phyloP scores from a whole-genome alignment of 495 filamentous ascomycete species.

The Acidiella bohemica region DNA sequence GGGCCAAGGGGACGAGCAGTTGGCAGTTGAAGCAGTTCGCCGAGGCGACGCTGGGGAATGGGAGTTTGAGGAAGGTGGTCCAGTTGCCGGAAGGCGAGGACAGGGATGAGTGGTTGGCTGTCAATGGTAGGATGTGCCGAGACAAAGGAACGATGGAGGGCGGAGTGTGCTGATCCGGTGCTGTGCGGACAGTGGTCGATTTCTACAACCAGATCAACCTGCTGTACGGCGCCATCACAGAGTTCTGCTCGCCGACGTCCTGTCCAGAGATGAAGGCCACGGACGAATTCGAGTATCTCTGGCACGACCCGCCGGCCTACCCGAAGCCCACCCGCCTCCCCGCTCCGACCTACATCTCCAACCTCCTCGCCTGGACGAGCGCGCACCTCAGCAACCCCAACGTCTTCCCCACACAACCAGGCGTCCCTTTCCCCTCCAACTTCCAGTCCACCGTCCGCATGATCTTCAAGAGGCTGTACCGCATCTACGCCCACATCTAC shows the following conservation, averaged over 20 bases:
- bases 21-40: constrained; percentile 97
- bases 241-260: constrained; percentile 92
- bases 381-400: constrained; percentile 89
- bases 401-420: constrained; percentile 86
- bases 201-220: constrained; percentile 99
- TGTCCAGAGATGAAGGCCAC: constrained; percentile 99
- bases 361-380: constrained; percentile 94
- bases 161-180: neutral
- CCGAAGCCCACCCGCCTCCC: constrained; percentile 96
- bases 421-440: constrained; percentile 87
- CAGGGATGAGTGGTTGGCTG: constrained; percentile 92
- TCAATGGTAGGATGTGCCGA: too few species aligned
- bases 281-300: constrained; percentile 99
- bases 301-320: constrained; percentile 89
- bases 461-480: constrained; percentile 96
- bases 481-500: constrained; percentile 98
- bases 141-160: too few species aligned
- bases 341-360: constrained; percentile 92
- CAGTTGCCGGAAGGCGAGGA: constrained; percentile 95
- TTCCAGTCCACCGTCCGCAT: constrained; percentile 78
- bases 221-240: constrained; percentile 94
- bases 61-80: constrained; percentile 88
- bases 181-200: constrained; percentile 63
- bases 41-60: constrained; percentile 88
- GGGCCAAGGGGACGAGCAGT: constrained; percentile 78